Conservation (phyloP, 1,139 yeast genomes). For the Hemisphaericaspora subhashii region DNA sequence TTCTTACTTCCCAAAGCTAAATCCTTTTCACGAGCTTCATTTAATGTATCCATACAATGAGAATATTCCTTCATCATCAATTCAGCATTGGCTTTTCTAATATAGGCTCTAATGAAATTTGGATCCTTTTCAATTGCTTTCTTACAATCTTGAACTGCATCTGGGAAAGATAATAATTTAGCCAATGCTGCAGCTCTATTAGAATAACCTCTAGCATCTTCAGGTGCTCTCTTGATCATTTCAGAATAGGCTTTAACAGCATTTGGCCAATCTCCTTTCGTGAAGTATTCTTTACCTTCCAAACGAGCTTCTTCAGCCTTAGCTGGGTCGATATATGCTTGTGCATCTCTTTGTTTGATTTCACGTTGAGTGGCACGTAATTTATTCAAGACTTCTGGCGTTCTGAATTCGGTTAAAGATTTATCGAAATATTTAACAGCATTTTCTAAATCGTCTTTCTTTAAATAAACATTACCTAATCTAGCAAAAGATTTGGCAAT, state of each 20-base stretch:
- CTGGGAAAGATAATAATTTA: conserved; percentile 95
- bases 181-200: conserved; percentile 97
- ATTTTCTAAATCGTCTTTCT: conserved; percentile 65
- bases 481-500: conserved; percentile 94
- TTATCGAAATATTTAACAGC: conserved; percentile 85
- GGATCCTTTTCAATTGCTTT: conserved; percentile 88
- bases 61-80: conserved; percentile 87
- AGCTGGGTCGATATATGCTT: conserved; percentile 80
- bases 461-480: conserved; percentile 79
- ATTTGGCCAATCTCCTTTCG: conserved; percentile 93
- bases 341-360: conserved; percentile 73
- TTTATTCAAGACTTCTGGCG: conserved; percentile 88
- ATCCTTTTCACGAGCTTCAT: conserved; percentile 75
- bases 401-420: conserved; percentile 95
- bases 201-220: conserved; percentile 95
- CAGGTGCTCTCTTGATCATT: conserved; percentile 94
- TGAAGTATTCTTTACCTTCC: conserved; percentile 85
- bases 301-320: conserved; percentile 95
- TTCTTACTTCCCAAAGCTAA: conserved; percentile 60
- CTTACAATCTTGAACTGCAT: conserved; percentile 91
- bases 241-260: conserved; percentile 95
- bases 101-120: conserved; percentile 86
- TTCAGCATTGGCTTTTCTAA: conserved; percentile 94
- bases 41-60: conserved; percentile 78
- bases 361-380: conserved; percentile 86